Evolutionary conservation across 805 yeast species (phyloP), one percentile per base, ranked within the genome.

Genomic region (Cyberlindnera maritima): DNA sequence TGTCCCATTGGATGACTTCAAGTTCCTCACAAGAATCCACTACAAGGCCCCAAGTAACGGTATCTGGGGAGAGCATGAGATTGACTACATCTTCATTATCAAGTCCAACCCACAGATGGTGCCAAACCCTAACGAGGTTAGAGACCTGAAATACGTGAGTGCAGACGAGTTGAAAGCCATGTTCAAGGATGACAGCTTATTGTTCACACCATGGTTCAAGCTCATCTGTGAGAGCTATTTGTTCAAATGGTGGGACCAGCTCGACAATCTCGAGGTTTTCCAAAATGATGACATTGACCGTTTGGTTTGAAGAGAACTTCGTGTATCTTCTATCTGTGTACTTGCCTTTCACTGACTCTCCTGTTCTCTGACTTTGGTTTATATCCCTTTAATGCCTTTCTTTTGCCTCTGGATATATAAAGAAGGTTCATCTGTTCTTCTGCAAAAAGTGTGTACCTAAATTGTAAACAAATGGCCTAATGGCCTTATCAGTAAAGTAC

Each of bases 131-230:
- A 94, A 91, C 63, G 99, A 94, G 66, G 96, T 92, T 41, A 82
- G 82, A 62, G 97, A 86, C 62, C 69, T 71, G 59, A 79, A 74
- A 59, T 94, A 87, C 69, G 98, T 94, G 20, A 69, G 81, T 28
- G 77, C 77, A 21, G 69, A 69, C 1, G 85, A 86, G 57, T 75
- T 94, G 58, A 79, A 81, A 63, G 69, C 64, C 17, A 88, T 94
- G 97, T 87, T 94, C 65, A 56, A 75, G 19, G 88, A 91, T 63
- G 58, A 70, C 17, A 47, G 60, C n/a, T 74, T 86, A 52, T 73
- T 79, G 11, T 94, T 94, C 69, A 94, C 99, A 5, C 99, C 99
- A 5, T 94, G 99, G 99, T 94, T 94, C 74, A 89, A 88, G 68
- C 78, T 94, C 55, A 94, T 94, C 57, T 94, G 99, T 66, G 91